phyloP scores from a whole-genome alignment of 1,284 basidiomycete species.

The Ustilago shanxiensis region DNA sequence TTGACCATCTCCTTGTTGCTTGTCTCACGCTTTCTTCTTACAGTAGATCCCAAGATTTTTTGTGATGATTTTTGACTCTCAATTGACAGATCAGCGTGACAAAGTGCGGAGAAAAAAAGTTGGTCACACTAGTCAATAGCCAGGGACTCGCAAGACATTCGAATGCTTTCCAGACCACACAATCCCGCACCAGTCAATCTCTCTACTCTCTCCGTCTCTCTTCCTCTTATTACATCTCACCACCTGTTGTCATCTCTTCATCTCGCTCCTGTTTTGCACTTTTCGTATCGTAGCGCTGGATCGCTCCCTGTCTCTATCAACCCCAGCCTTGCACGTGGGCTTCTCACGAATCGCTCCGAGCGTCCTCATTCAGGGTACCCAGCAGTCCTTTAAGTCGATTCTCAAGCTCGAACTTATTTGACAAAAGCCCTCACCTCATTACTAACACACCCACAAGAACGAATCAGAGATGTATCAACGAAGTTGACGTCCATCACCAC shows the following conservation, averaged over 20 bases:
- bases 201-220: background rate
- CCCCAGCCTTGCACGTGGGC: background rate
- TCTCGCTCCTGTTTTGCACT: background rate
- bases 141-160: background rate
- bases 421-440: background rate
- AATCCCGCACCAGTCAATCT: background rate
- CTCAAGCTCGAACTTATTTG: background rate
- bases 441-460: background rate
- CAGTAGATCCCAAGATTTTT: background rate
- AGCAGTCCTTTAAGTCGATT: background rate
- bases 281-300: background rate
- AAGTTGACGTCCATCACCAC: slow-evolving; percentile 12
- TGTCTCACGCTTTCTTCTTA: background rate
- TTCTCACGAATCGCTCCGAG: background rate
- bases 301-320: background rate
- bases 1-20: too few relatives aligned
- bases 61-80: background rate
- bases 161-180: background rate
- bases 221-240: background rate
- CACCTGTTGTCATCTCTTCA: background rate
- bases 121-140: background rate
- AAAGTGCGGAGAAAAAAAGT: slow-evolving; percentile 13
- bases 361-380: background rate
- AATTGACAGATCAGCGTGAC: slow-evolving; percentile 3
- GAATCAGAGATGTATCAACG: slow-evolving; percentile 11